Evolutionary conservation across 192 early-diverging fungal species (phyloP), one percentile per base, ranked within the genome.

Genomic region (Neocallimastix lanati): DNA sequence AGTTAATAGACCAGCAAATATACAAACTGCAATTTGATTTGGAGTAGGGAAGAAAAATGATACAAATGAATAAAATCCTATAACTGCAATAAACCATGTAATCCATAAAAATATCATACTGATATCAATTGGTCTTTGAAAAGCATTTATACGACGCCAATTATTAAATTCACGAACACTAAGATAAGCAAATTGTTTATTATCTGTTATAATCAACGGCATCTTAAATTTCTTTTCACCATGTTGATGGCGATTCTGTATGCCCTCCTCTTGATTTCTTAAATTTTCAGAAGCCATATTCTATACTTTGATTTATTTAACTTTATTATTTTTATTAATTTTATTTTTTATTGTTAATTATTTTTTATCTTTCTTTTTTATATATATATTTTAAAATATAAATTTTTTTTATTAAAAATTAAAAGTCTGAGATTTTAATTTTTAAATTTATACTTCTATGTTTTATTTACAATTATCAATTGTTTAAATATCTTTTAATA

Each of bases 61-160:
- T 28, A 84, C 79, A 28, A 81, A 35, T n/a, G 79, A n/a, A 35
- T 82, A 82, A 78, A 80, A 87, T 29, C 78, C 82, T 35, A 85
- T 80, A 28, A 82, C 81, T 28, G 82, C 76, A 13, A 87, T 27
- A 40, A 84, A 14, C 85, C 84, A 85, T 18, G 76, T 35, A 67
- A 77, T 14, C 85, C 85, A 83, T n/a, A 79, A 37, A 11, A 79
- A 35, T 28, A 85, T 76, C 83, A 87, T 80, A 67, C 50, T 67
- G 2, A 67, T 67, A 67, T 67, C 50, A n/a, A 67, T 67, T 9
- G 50, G 50, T 21, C 50, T 15, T 67, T 67, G 50, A 21, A 21
- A 67, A 11, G 50, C 50, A 67, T 67, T 67, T 4, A 67, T 67
- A 67, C 50, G 50, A n/a, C 50, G 21, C 50, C 50, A 67, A n/a